These are phyloP conservation scores for Cercophora newfieldiana DNA, from an alignment of 495 filamentous ascomycete species.

Conservation along the genomic window DNA sequence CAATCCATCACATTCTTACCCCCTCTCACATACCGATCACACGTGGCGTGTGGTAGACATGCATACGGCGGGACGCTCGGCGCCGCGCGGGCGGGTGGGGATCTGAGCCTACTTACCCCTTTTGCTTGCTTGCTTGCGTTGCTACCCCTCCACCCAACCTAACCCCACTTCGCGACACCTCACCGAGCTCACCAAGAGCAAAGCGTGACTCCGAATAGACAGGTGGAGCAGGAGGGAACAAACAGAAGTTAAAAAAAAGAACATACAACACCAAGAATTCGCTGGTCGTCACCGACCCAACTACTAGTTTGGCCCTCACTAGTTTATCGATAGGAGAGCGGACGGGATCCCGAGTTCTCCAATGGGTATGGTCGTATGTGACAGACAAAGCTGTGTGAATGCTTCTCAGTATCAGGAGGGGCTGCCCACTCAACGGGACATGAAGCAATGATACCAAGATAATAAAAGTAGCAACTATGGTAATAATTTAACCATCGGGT, in stretches of 20 bases:
- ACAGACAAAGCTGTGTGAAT: too few species aligned
- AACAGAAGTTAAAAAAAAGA: too few species aligned
- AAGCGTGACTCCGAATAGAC: too few species aligned
- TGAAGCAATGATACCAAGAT: too few species aligned
- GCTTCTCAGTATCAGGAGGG: too few species aligned
- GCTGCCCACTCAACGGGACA: background rate
- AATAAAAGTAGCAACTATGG: background rate
- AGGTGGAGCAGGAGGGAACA: too few species aligned
- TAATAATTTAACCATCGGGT: background rate
- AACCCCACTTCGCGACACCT: too few species aligned
- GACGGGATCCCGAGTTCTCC: constrained; percentile 52
- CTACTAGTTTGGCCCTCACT: constrained; percentile 41
- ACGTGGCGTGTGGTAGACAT: background rate
- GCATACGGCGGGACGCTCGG: background rate
- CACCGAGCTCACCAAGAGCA: too few species aligned
- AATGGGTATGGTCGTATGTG: constrained; percentile 50
- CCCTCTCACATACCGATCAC: background rate
- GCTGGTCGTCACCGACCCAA: constrained; percentile 50
- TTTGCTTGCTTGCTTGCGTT: background rate
- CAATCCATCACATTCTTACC: background rate
- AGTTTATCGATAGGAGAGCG: constrained; percentile 51
- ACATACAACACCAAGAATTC: constrained; percentile 31
- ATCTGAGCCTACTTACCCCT: background rate
- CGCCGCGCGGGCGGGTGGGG: too few species aligned
- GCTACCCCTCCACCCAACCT: too few species aligned